Evolutionary conservation across 2,329 filamentous ascomycete species (phyloP).

Genomic region (Clonostachys chloroleuca): DNA sequence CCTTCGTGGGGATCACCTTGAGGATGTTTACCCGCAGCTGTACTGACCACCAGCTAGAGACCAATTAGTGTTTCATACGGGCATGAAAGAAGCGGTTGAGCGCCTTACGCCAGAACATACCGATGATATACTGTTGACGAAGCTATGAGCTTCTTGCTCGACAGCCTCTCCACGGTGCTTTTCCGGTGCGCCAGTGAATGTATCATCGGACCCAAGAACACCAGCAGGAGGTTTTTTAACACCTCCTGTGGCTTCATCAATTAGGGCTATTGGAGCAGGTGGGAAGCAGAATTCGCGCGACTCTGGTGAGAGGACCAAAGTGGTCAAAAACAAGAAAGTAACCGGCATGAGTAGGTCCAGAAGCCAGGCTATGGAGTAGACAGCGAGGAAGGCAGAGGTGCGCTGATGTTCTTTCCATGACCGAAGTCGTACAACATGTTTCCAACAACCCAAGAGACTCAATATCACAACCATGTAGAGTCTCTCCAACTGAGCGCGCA

Average conservation of each 20-base stretch:
- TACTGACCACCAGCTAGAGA: constrained; percentile 62
- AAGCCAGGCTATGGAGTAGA: constrained; percentile 64
- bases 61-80: background rate
- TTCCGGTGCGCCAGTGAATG: constrained; percentile 76
- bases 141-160: constrained; percentile 77
- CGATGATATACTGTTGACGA: constrained; percentile 63
- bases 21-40: constrained; percentile 73
- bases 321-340: constrained; percentile 52
- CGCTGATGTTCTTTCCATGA: constrained; percentile 74
- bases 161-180: constrained; percentile 80
- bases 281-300: constrained; percentile 66
- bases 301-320: constrained; percentile 61
- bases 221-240: constrained; percentile 75
- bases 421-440: constrained; percentile 71
- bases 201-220: constrained; percentile 70
- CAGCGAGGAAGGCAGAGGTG: constrained; percentile 56
- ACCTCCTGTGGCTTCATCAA: constrained; percentile 65
- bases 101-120: constrained; percentile 24
- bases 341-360: constrained; percentile 67
- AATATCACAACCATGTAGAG: constrained; percentile 78
- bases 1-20: constrained; percentile 55
- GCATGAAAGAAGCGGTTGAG: background rate
- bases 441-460: constrained; percentile 59
- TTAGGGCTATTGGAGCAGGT: constrained; percentile 70
- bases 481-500: constrained; percentile 72